Base-by-base conservation (phyloP, 148 eudicot species). In the Amaranthus palmeri region DNA sequence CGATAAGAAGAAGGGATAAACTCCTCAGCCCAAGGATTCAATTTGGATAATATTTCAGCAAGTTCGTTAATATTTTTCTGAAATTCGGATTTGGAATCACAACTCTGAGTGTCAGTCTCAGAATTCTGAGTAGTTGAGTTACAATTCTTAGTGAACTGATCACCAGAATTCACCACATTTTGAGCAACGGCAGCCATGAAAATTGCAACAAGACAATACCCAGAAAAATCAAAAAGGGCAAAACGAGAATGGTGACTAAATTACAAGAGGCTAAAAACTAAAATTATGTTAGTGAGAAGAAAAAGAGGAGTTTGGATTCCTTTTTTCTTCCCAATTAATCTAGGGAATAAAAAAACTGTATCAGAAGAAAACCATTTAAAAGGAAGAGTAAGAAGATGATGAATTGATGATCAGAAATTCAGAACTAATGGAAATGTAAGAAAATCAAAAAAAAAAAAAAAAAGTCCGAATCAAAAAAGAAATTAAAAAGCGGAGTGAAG, bases 11-110 rank as follows among this genome's bases (percentile, higher is more conserved):
- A 86, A 56, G 98, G 98, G 7, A 90, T 61, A 68, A 92, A 92
- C 79, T 92, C 98, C 72, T 88, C 83, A 15, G 96, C 98, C 89
- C 88, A 68, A 12, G 96, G 98, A 80, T 92, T 92, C 83, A 92
- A 80, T 70, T 88, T 87, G 17, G 96, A 86, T 61, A 92, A 70
- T 78, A 84, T 74, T 10, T 88, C 93, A 54, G 82, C 91, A 49
- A 90, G 74, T 67, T 84, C 88, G 54, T 88, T 80, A 49, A 90
- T 88, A 77, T 87, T 73, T 60, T 79, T 79, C 14, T 74, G 81
- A 48, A 81, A 77, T 68, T 92, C 90, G 12, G 89, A 79, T 81
- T 89, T 84, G 11, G 83, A 73, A 74, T 77, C 82, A 61, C 55
- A 43, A 71, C 78, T 66, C 76, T 74, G 52, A 70, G 69, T 69